Evolutionary conservation across 2,329 filamentous ascomycete species (phyloP), one percentile per base, ranked within the genome.

Genomic region (Parasarocladium wereldwijsianum): DNA sequence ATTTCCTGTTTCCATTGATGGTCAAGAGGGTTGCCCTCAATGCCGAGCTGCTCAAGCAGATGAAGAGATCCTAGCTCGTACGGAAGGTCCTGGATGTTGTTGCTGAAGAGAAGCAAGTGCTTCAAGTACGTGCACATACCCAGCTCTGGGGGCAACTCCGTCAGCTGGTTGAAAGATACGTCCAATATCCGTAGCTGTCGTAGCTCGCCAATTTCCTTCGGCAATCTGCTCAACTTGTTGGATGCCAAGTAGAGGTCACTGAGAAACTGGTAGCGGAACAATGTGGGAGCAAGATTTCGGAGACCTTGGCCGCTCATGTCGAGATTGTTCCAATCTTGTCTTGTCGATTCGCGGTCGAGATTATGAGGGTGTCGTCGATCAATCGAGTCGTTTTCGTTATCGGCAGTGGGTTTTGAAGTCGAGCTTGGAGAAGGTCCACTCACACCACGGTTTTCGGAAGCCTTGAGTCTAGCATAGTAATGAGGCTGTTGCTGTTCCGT

Each of bases 271-370:
- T 96, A 98, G 41, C 70, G 66, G 58, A 96, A 96, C 18, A 98
- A 63, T 25, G 79, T 71, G 7, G 70, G 60, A 1, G 85, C 76
- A 18, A 98, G 64, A 35, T 84, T 81, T 41, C 85, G 78, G 28
- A 98, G 62, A 13, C 87, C 87, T 58, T 96, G 90, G n/a, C 90
- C 90, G 43, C 86, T 90, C 50, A 96, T 77, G 54, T 98, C 90
- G 43, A 98, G 64, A 39, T 86, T 85, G 51, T 83, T 73, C 90
- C 90, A 96, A 45, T 86, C 79, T 52, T 93, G 80, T 39, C 77
- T 63, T 43, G 75, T 73, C 38, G 69, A 64, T 35, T 69, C 63
- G 44, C 70, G 69, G 36, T 80, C 70, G 32, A 80, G 62, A 43
- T 77, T 77, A 43, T 76, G 66, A 18, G 71, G 71, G 33, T 70